Base-by-base conservation (phyloP, 1,139 yeast genomes). In the Nadsonia commutata region DNA sequence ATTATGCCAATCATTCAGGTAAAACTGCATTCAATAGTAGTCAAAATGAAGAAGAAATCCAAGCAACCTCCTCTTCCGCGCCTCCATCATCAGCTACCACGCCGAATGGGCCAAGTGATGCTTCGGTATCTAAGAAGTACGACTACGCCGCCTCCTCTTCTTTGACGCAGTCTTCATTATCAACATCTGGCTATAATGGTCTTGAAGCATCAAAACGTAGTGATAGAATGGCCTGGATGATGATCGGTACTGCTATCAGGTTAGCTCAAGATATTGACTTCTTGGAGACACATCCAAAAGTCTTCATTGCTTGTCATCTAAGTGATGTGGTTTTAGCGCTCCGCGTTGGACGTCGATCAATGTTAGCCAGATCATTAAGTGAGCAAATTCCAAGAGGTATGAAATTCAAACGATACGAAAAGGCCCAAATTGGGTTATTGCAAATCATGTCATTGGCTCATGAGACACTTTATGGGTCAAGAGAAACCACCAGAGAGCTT, bases 141-240 rank as follows among this genome's bases (percentile, higher is more conserved):
- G 33, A 27, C n/a, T 27, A 27, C n/a, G 9, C 33, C 16, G 33
- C 33, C 3, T 27, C 33, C 9, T 4, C 33, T 8, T 8, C 33
- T 4, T 9, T 27, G 9, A 27, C 33, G 3, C 33, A 27, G n/a
- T 27, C 33, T 7, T 8, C 33, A 27, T 13, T 27, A 16, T 7
- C 33, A 16, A 27, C 33, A 4, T 4, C 72, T 20, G 72, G 72
- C 40, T 63, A 74, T 39, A 80, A 85, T 0, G 95, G 95, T 0
- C 65, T 84, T 40, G 85, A 86, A 22, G 94, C 95, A 1, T 78
- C 86, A 72, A 68, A 93, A 52, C 67, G 95, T 54, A 78, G 90
- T 52, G 88, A 84, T 57, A 70, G 95, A 40, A 81, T 85, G 90
- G 81, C 94, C 0, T 86, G 95, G 90, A 81, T 85, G 90, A 70